phyloP scores from a whole-genome alignment of 129 eudicot genomes.

The Escallonia herrerae region DNA sequence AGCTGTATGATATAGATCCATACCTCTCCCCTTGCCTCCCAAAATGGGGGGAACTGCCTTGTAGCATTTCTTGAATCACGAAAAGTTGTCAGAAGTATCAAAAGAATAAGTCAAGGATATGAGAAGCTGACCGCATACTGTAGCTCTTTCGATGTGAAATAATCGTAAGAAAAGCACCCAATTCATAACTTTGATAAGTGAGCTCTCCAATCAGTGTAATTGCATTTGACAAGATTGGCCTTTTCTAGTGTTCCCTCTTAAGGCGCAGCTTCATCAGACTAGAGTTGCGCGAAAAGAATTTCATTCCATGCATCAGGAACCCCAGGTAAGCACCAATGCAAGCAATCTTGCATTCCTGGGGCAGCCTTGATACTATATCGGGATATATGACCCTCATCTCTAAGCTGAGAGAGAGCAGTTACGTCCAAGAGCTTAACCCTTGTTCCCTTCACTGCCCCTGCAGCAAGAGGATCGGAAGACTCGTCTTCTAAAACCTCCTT shows the following conservation, averaged over 20 bases:
- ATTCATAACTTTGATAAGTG: too few species aligned
- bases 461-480: conserved; percentile 54
- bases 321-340: conserved; percentile 72
- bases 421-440: conserved; percentile 64
- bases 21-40: too few species aligned
- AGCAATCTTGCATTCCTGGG: conserved; percentile 58
- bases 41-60: too few species aligned
- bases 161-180: too few species aligned
- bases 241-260: neutral
- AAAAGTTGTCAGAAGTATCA: too few species aligned
- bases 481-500: conserved; percentile 52
- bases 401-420: conserved; percentile 69
- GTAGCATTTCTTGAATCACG: too few species aligned
- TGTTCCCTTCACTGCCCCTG: conserved; percentile 72
- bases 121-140: too few species aligned
- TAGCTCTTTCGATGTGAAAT: too few species aligned
- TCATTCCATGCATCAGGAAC: conserved; percentile 69
- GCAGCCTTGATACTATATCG: conserved; percentile 46
- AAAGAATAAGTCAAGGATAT: too few species aligned
- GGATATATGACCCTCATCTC: conserved; percentile 73
- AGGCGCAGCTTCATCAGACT: neutral
- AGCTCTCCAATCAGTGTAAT: too few species aligned
- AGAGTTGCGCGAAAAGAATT: conserved; percentile 37
- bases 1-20: too few species aligned
- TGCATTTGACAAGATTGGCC: too few species aligned